phyloP scores from a whole-genome alignment of 2,329 filamentous ascomycete species.

The Pyrenochaeta sp. region DNA sequence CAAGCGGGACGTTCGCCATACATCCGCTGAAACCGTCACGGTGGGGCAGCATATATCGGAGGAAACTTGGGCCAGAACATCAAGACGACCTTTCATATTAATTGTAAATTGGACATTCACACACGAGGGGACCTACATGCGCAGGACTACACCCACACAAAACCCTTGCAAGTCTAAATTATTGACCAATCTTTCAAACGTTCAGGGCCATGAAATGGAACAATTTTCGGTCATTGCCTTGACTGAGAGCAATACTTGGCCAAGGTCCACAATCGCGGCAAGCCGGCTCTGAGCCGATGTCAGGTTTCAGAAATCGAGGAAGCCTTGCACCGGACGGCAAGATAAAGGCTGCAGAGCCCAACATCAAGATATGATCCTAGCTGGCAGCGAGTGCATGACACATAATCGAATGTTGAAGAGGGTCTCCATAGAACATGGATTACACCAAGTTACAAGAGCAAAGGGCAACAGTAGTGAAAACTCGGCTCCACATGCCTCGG shows the following conservation, averaged over 20 bases:
- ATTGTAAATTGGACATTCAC: background rate
- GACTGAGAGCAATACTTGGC: too few relatives aligned
- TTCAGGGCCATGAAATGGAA: too few relatives aligned
- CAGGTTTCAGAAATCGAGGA: slow-evolving; percentile 23
- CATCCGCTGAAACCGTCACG: slow-evolving; percentile 13
- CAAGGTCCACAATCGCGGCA: background rate
- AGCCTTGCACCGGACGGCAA: too few relatives aligned
- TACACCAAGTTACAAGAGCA: background rate
- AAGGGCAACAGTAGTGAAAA: background rate
- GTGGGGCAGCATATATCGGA: slow-evolving; percentile 16
- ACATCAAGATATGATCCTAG: background rate
- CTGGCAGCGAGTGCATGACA: background rate
- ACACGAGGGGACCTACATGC: too few relatives aligned
- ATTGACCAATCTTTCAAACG: too few relatives aligned
- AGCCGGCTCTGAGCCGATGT: slow-evolving; percentile 3
- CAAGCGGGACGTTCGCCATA: slow-evolving; percentile 16
- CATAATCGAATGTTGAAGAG: background rate
- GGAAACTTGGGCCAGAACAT: slow-evolving; percentile 13
- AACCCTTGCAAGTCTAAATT: too few relatives aligned
- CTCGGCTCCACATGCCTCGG: slow-evolving; percentile 5
- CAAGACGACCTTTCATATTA: slow-evolving; percentile 1
- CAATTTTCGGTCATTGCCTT: too few relatives aligned
- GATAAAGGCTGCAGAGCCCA: too few relatives aligned
- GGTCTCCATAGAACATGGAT: background rate
- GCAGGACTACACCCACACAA: too few relatives aligned